Percentiles rank a stretch among this genome's conserved stretches.
Evolutionary conservation across 192 early-diverging fungal species (phyloP).

Genomic region (Coemansia sp.): DNA sequence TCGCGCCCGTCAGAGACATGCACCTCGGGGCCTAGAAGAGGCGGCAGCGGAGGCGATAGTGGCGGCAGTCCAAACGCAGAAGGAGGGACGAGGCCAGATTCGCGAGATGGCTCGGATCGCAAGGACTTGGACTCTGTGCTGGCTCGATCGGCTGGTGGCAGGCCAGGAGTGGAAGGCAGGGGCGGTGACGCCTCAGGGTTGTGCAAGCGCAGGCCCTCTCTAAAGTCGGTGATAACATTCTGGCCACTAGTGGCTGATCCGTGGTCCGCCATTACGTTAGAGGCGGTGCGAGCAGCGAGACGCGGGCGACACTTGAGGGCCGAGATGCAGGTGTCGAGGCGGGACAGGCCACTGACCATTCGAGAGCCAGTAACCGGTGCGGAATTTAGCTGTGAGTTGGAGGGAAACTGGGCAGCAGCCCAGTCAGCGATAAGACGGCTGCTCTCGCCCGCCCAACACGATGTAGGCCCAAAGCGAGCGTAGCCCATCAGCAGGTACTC

Average conservation of each 20-base stretch:
- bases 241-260: conserved; percentile 18
- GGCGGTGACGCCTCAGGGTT: not conserved
- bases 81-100: not conserved
- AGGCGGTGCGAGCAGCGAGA: not conserved
- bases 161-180: not conserved
- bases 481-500: conserved; percentile 47
- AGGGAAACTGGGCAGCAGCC: conserved; percentile 47
- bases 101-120: not conserved
- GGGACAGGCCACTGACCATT: conserved; percentile 1
- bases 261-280: conserved; percentile 21
- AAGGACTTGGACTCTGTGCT: not conserved
- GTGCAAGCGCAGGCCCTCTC: conserved; percentile 34
- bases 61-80: not conserved
- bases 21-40: not conserved
- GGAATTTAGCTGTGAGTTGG: conserved; percentile 29
- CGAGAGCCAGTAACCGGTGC: not conserved
- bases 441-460: conserved; percentile 37
- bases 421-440: conserved; percentile 22
- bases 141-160: not conserved
- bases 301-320: conserved; percentile 35
- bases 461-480: conserved; percentile 30
- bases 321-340: conserved; percentile 34
- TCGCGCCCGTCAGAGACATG: not conserved
- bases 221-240: conserved; percentile 35
- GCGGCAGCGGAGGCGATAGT: not conserved